Conservation (phyloP, 305 asterid species). For the Plantago coronopus region DNA sequence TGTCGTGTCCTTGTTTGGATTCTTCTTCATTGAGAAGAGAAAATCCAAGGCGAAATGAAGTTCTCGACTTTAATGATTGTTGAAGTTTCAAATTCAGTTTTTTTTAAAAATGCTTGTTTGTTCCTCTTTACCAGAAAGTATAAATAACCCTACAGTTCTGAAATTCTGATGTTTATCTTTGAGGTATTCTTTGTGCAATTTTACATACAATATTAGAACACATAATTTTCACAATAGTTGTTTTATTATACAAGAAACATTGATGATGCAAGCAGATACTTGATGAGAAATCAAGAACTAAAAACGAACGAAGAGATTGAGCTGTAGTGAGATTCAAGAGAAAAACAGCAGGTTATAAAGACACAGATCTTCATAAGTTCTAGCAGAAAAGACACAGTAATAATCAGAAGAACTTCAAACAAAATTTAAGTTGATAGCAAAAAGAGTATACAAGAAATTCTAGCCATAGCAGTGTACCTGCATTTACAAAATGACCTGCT, state of each 20-base stretch:
- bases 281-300: neutral
- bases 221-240: too few relatives aligned
- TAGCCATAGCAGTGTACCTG: too few relatives aligned
- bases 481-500: too few relatives aligned
- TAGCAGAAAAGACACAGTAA: too few relatives aligned
- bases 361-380: too few relatives aligned
- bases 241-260: too few relatives aligned
- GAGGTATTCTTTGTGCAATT: too few relatives aligned
- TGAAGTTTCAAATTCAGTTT: neutral
- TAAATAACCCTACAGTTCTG: neutral
- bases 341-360: neutral
- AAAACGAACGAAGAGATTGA: neutral
- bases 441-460: too few relatives aligned
- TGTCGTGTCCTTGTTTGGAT: slow-evolving; percentile 45
- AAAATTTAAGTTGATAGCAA: too few relatives aligned
- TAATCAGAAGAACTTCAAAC: too few relatives aligned
- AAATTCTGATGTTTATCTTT: neutral
- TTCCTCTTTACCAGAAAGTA: slow-evolving; percentile 1
- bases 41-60: slow-evolving; percentile 32
- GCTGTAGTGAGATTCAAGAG: neutral
- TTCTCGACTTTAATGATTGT: neutral
- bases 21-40: slow-evolving; percentile 59
- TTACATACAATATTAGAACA: too few relatives aligned
- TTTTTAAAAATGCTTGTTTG: neutral
- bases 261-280: too few relatives aligned